phyloP scores from a whole-genome alignment of 164 flowering plant genomes.

The Aristolochia fimbriata region DNA sequence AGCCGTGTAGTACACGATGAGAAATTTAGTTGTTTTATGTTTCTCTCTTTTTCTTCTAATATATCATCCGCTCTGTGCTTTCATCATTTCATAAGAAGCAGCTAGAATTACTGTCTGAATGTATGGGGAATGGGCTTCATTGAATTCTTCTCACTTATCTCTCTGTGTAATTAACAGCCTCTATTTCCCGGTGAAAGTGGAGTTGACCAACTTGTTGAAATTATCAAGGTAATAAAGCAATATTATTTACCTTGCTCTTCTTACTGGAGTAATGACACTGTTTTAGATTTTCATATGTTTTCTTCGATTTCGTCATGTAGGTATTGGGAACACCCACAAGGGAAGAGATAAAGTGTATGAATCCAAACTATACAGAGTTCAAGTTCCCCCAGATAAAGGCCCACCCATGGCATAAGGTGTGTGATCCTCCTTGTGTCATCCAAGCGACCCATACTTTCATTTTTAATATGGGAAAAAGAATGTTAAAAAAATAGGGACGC shows the following conservation, averaged over 20 bases:
- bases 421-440: background rate
- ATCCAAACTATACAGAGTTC: conserved; percentile 93
- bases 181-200: conserved; percentile 98
- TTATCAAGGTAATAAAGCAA: conserved; percentile 58
- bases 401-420: conserved; percentile 98
- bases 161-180: conserved; percentile 41
- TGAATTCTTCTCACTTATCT: background rate
- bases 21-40: too few relatives aligned
- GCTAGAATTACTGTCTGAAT: too few relatives aligned
- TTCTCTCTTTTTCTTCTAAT: too few relatives aligned
- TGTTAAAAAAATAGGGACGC: too few relatives aligned
- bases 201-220: conserved; percentile 91
- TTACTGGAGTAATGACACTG: background rate
- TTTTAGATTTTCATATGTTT: background rate
- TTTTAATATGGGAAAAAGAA: background rate
- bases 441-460: background rate
- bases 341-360: conserved; percentile 99
- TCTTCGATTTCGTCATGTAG: conserved; percentile 18
- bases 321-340: conserved; percentile 97
- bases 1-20: too few relatives aligned
- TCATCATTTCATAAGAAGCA: too few relatives aligned
- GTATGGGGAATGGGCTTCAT: too few relatives aligned
- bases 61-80: too few relatives aligned
- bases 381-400: conserved; percentile 97
- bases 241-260: background rate